phyloP scores from a whole-genome alignment of 2,329 filamentous ascomycete genomes.

The Colletotrichum magnum region DNA sequence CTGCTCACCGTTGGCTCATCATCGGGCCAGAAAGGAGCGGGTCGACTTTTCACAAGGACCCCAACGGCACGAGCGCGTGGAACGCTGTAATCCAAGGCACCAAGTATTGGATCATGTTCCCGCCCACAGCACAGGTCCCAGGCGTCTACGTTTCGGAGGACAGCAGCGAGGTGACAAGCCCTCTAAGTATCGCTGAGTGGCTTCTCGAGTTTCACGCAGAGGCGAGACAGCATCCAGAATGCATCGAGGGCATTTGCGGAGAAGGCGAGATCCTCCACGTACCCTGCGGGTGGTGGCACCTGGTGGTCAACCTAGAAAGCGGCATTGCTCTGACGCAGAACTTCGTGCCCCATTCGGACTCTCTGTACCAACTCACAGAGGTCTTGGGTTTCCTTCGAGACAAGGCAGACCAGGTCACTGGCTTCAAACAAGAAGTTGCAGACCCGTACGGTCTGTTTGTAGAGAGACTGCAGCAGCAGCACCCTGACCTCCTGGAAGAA shows the following conservation, averaged over 20 bases:
- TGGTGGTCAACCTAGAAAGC: conserved; percentile 89
- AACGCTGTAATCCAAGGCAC: conserved; percentile 91
- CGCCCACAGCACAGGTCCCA: conserved; percentile 81
- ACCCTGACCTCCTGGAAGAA: conserved; percentile 77
- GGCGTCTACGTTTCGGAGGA: conserved; percentile 93
- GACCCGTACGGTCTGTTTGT: conserved; percentile 85
- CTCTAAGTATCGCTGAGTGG: conserved; percentile 97
- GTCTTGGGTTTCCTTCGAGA: conserved; percentile 86
- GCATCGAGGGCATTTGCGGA: conserved; percentile 86
- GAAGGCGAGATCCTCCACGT: conserved; percentile 93
- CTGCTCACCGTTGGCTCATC: conserved; percentile 93
- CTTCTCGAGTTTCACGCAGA: conserved; percentile 89
- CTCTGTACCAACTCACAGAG: conserved; percentile 73
- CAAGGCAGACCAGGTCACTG: conserved; percentile 88
- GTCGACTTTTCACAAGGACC: conserved; percentile 93
- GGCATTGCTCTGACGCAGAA: conserved; percentile 95
- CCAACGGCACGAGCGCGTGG: conserved; percentile 85
- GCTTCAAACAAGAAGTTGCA: conserved; percentile 79
- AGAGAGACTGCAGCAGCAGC: conserved; percentile 71
- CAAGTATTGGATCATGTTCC: conserved; percentile 99
- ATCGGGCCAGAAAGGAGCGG: conserved; percentile 89
- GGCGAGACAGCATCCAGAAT: conserved; percentile 81
- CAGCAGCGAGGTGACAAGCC: conserved; percentile 92
- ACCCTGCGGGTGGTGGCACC: conserved; percentile 95
- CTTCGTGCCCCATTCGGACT: conserved; percentile 81